A percentile compares a stretch with the other conserved stretches of the same genome.
Evolutionary conservation across 148 eudicot species (phyloP).

Genomic region (Drosera capensis): DNA sequence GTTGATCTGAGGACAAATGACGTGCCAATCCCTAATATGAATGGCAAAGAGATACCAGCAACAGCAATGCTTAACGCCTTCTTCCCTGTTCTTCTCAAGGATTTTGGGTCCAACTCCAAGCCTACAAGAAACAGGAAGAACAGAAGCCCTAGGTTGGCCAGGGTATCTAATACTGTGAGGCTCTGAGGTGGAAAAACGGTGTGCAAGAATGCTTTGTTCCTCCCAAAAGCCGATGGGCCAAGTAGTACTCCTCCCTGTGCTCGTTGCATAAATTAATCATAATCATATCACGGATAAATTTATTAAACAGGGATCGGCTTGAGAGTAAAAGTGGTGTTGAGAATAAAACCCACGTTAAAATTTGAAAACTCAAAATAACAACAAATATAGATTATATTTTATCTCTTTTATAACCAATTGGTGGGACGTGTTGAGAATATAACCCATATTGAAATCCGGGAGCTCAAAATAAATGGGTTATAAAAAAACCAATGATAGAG

Average conservation of each 20-base stretch:
- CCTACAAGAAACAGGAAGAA: slow-evolving; percentile 80
- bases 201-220: slow-evolving; percentile 34
- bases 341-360: too few relatives aligned
- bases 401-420: too few relatives aligned
- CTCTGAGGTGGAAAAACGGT: slow-evolving; percentile 50
- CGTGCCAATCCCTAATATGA: slow-evolving; percentile 53
- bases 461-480: too few relatives aligned
- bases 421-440: too few relatives aligned
- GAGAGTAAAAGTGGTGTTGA: too few relatives aligned
- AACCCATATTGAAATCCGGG: too few relatives aligned
- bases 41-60: slow-evolving; percentile 62
- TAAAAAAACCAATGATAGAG: too few relatives aligned
- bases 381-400: too few relatives aligned
- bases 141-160: slow-evolving; percentile 71
- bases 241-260: slow-evolving; percentile 66
- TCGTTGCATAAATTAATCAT: too few relatives aligned
- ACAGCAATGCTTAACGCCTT: slow-evolving; percentile 57
- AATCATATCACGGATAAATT: slow-evolving; percentile 2
- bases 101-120: slow-evolving; percentile 49
- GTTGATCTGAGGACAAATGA: slow-evolving; percentile 48
- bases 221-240: slow-evolving; percentile 82
- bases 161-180: slow-evolving; percentile 60
- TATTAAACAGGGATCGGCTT: too few relatives aligned
- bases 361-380: too few relatives aligned
- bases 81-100: slow-evolving; percentile 56